Conservation (phyloP, 176 grass and related monocot genomes). For the Raddia guianensis region DNA sequence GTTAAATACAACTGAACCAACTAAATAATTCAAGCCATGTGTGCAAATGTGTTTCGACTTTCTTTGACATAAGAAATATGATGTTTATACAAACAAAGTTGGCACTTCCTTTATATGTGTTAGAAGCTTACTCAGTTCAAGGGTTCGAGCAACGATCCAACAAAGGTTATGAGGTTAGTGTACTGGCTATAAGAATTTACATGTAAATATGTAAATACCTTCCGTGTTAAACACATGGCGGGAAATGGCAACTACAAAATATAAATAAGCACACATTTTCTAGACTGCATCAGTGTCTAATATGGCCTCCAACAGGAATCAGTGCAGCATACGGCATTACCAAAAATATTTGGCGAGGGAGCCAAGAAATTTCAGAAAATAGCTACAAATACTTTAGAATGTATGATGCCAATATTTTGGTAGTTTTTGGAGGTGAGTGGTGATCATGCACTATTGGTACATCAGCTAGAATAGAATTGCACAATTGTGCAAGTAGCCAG, state of each 20-base stretch:
- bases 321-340: neutral
- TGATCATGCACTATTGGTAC: neutral
- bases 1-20: neutral
- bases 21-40: conserved; percentile 8
- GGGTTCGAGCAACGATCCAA: neutral
- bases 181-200: no score
- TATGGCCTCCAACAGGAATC: no score
- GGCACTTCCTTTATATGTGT: no score
- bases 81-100: neutral
- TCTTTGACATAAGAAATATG: neutral
- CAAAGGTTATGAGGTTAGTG: neutral
- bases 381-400: neutral
- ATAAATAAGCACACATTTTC: no score
- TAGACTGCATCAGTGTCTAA: no score
- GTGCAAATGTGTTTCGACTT: neutral
- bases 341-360: neutral
- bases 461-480: neutral
- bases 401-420: neutral
- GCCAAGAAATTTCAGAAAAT: neutral
- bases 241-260: no score
- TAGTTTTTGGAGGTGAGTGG: neutral
- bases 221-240: no score
- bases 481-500: no score
- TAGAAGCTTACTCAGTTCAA: neutral
- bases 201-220: no score